Conservation (phyloP, 352 stramenopile genomes). For the Phytophthora parvispora region DNA sequence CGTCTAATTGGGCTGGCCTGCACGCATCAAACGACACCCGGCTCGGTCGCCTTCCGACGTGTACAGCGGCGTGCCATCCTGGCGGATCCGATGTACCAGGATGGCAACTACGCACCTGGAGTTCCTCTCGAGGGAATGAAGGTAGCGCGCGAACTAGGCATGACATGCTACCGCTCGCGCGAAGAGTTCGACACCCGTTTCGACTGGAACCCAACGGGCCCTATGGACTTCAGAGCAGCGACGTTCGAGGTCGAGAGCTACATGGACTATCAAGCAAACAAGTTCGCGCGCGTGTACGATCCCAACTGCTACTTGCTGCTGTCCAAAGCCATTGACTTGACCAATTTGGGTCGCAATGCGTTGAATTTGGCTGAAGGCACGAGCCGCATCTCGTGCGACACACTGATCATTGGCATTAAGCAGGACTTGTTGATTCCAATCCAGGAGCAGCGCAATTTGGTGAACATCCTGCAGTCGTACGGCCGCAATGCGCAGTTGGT, state of each 20-base stretch:
- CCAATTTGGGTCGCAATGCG: not conserved
- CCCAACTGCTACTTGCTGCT: not conserved
- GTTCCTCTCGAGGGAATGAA: not conserved
- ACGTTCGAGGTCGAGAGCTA: not conserved
- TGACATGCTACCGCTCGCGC: not conserved
- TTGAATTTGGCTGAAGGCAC: not conserved
- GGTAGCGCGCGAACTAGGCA: not conserved
- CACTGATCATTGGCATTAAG: not conserved
- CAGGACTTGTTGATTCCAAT: not conserved
- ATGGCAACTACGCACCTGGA: not conserved
- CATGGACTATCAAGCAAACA: not conserved
- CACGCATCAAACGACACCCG: not conserved
- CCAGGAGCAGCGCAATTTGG: not conserved
- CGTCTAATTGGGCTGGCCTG: not conserved
- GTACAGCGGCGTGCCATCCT: not conserved
- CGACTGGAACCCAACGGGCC: not conserved
- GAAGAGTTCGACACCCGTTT: not conserved
- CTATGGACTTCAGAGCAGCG: not conserved
- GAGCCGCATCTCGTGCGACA: not conserved
- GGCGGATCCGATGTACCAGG: not conserved
- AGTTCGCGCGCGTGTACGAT: not conserved
- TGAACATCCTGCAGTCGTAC: not conserved
- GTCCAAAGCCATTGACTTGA: not conserved
- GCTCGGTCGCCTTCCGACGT: not conserved
- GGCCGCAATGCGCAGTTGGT: not conserved